Evolutionary conservation across 768 basidiomycete genomes (phyloP), one percentile per base, ranked within the genome.

Genomic region (Paxillus ammoniavirescens): DNA sequence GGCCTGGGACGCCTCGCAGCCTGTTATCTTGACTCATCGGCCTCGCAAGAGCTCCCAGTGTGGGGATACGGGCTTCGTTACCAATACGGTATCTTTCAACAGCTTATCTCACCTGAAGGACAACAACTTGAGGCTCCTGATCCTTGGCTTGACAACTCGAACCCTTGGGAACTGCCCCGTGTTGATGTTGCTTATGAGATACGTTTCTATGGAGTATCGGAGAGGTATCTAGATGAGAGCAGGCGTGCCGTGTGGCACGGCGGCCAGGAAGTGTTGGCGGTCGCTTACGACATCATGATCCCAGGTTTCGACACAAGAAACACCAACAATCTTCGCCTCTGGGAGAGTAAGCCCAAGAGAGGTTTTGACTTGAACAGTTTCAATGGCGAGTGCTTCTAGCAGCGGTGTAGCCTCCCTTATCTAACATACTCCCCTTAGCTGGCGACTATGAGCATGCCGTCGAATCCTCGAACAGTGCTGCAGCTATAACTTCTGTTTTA

Each of bases 41-140:
- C 95, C 3, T 90, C 89, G 8, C 86, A 92, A 65, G 87, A 95
- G 70, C 80, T 98, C 4, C 96, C 96, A 0, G 82, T 92, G 21
- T 98, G 94, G 93, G 96, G 96, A 42, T 98, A 98, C 63, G 94
- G 94, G 41, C 72, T 97, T 53, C 76, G 94, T 42, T 96, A 93
- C 80, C 86, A 91, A 68, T 95, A 93, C 63, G 94, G 94, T 50
- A 97, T 98, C 75, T 98, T 99, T 82, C 89, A 94, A 72, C 84
- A 90, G 72, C 81, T 93, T 56, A 92, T 98, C 66, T 87, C 84
- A 14, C 87, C 87, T 1, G 84, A 89, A 52, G 91, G 91, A 12
- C 78, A 87, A 42, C 91, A 93, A 64, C 82, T 92, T 2, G 91
- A 93, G 74, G 92, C 92, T 5, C 92, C 93, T 2, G 93, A 96